Percentiles rank a stretch among this genome's conserved stretches.
Conservation (phyloP, 192 early-diverging fungal species). For the Gamsiella multidivaricata region DNA sequence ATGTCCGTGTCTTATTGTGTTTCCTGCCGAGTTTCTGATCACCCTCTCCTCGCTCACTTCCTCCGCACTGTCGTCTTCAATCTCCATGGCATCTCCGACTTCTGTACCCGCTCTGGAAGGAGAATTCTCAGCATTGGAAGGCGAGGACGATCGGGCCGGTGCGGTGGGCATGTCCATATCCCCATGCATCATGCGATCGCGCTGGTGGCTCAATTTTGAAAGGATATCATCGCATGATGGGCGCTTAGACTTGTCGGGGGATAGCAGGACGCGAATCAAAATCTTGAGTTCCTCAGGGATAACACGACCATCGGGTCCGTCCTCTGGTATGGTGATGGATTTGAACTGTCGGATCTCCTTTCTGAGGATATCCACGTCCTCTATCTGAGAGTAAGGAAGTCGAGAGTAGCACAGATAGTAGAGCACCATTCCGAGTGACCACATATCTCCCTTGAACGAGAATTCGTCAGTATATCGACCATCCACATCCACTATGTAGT, state of each 20-base stretch:
- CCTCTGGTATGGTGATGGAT: slow-evolving; percentile 41
- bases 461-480: slow-evolving; percentile 83
- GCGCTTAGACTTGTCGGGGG: slow-evolving; percentile 64
- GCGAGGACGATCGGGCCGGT: slow-evolving; percentile 6
- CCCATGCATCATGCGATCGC: slow-evolving; percentile 54
- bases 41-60: not conserved
- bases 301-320: slow-evolving; percentile 31
- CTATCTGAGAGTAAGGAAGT: slow-evolving; percentile 85
- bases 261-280: slow-evolving; percentile 66
- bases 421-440: slow-evolving; percentile 94
- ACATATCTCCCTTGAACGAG: slow-evolving; percentile 91
- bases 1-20: not conserved
- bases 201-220: slow-evolving; percentile 27
- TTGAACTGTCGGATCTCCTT: slow-evolving; percentile 81
- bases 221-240: slow-evolving; percentile 74
- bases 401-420: slow-evolving; percentile 90
- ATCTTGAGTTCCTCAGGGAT: slow-evolving; percentile 68
- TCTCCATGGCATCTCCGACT: too few relatives aligned
- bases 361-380: slow-evolving; percentile 89
- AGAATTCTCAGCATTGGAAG: not conserved
- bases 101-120: too few relatives aligned
- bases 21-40: not conserved
- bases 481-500: slow-evolving; percentile 60
- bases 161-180: slow-evolving; percentile 36
- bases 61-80: too few relatives aligned